Evolutionary conservation across 2,329 filamentous ascomycete genomes (phyloP).

Genomic region (Pseudopyrenochaeta lycopersici): DNA sequence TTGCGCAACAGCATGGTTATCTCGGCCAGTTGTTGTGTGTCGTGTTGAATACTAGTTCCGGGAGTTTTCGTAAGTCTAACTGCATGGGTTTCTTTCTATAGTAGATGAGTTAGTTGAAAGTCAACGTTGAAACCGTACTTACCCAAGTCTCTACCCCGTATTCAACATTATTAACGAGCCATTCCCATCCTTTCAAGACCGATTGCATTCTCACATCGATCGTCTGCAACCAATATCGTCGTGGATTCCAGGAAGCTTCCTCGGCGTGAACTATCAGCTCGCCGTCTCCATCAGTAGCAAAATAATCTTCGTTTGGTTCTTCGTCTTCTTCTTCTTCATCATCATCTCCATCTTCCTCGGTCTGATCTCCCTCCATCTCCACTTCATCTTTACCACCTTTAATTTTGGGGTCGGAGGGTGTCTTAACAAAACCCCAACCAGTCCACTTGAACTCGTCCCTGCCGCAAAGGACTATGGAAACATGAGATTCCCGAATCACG

Average conservation of each 20-base stretch:
- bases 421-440: slow-evolving; percentile 7
- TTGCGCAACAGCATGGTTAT: slow-evolving; percentile 12
- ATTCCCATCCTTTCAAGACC: slow-evolving; percentile 7
- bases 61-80: not conserved
- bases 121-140: not conserved
- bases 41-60: not conserved
- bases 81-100: slow-evolving; percentile 2
- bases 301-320: not conserved
- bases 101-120: not conserved
- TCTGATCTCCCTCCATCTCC: not conserved
- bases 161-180: slow-evolving; percentile 13
- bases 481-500: too few species aligned
- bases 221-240: slow-evolving; percentile 14
- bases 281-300: not conserved
- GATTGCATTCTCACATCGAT: slow-evolving; percentile 1
- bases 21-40: slow-evolving; percentile 5
- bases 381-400: not conserved
- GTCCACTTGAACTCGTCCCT: slow-evolving; percentile 7
- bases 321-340: slow-evolving; percentile 1
- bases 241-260: slow-evolving; percentile 10
- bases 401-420: not conserved
- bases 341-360: not conserved
- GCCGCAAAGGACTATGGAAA: too few species aligned
- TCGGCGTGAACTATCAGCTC: not conserved
- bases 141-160: slow-evolving; percentile 9